Percentiles rank a stretch among this genome's conserved stretches.
phyloP scores from a whole-genome alignment of 495 filamentous ascomycete species.

The Jackrogersella minutella region DNA sequence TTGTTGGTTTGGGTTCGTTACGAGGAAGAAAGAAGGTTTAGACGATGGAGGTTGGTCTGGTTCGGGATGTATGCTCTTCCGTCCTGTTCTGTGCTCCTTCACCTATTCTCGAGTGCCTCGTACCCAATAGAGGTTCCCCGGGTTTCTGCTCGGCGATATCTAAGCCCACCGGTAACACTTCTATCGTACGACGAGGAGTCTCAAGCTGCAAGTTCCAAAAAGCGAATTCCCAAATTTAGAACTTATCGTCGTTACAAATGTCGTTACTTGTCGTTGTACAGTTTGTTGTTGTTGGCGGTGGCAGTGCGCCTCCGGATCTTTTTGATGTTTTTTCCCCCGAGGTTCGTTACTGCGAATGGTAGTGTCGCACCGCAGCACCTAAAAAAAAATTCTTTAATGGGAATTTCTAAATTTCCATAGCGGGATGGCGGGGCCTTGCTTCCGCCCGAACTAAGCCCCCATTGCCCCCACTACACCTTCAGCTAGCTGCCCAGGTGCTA shows the following conservation, averaged over 20 bases:
- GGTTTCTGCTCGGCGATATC: no score
- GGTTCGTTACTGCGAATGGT: not conserved
- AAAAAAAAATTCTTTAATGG: not conserved
- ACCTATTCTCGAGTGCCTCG: not conserved
- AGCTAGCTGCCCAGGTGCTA: no score
- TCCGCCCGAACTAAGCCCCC: constrained; percentile 17
- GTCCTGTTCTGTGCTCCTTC: constrained; percentile 12
- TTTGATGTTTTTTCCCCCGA: no score
- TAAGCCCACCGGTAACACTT: no score
- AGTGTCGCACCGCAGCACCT: constrained; percentile 22
- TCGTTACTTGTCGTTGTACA: not conserved
- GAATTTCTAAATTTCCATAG: constrained; percentile 15
- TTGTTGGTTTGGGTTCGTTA: constrained; percentile 19
- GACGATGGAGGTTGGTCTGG: not conserved
- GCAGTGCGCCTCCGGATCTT: constrained; percentile 13
- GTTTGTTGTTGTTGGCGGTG: constrained; percentile 13
- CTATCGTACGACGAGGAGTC: not conserved
- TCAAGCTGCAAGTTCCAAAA: not conserved
- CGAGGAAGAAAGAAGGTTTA: not conserved
- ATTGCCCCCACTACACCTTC: not conserved
- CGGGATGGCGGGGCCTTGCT: constrained; percentile 4
- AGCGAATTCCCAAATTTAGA: not conserved
- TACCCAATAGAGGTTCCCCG: not conserved
- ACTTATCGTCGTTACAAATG: not conserved
- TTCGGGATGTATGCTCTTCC: constrained; percentile 7